Conservation (phyloP, 1,284 basidiomycete genomes). For the Cronartium quercuum region DNA sequence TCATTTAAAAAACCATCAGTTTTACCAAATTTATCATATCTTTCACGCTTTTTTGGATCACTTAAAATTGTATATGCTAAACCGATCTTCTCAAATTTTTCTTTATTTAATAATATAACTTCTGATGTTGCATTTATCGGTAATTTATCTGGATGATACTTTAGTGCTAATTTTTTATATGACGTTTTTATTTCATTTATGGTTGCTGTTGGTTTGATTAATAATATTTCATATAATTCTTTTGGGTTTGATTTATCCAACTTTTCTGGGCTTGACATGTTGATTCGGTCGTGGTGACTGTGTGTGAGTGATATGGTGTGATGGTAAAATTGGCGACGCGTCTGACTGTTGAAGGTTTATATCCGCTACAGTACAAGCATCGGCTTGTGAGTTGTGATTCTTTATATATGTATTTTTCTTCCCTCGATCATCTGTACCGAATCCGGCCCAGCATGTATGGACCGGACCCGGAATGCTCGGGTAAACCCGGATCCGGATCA, state of each 20-base stretch:
- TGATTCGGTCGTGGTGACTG: too few relatives aligned
- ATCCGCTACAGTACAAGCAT: too few relatives aligned
- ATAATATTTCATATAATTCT: slow-evolving; percentile 15
- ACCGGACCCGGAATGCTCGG: too few relatives aligned
- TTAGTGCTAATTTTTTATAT: slow-evolving; percentile 22
- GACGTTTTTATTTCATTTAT: slow-evolving; percentile 8
- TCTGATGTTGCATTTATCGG: not conserved
- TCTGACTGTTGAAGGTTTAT: not conserved
- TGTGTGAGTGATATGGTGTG: too few relatives aligned
- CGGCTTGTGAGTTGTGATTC: too few relatives aligned
- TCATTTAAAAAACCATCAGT: slow-evolving; percentile 2
- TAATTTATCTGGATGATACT: slow-evolving; percentile 35
- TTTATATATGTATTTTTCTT: too few relatives aligned
- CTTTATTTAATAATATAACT: slow-evolving; percentile 2
- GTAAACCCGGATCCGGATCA: too few relatives aligned
- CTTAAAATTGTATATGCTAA: slow-evolving; percentile 31
- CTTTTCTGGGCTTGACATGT: too few relatives aligned
- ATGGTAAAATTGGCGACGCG: not conserved
- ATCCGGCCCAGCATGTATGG: too few relatives aligned
- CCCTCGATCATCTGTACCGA: too few relatives aligned
- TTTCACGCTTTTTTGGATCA: slow-evolving; percentile 8
- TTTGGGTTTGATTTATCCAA: too few relatives aligned
- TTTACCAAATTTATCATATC: slow-evolving; percentile 21
- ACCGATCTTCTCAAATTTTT: slow-evolving; percentile 25
- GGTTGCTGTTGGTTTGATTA: slow-evolving; percentile 2